phyloP scores from a whole-genome alignment of 1,284 basidiomycete species.

The Inonotus obliquus region DNA sequence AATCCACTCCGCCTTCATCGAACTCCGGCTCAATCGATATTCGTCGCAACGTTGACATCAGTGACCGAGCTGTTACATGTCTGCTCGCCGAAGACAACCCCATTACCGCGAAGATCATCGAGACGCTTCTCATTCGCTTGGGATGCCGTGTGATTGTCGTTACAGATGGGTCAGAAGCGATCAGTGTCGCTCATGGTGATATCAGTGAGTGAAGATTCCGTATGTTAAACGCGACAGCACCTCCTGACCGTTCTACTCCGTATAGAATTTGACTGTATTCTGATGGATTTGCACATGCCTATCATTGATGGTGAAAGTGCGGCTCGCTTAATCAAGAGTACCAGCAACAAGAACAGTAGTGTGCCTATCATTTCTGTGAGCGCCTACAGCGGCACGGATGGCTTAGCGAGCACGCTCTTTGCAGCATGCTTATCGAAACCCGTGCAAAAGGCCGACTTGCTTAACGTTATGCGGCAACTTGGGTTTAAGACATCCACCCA shows the following conservation, averaged over 20 bases:
- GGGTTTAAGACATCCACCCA: slow-evolving; percentile 87
- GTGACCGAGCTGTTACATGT: slow-evolving; percentile 82
- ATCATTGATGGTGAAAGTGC: slow-evolving; percentile 93
- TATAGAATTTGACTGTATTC: slow-evolving; percentile 81
- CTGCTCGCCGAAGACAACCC: slow-evolving; percentile 97
- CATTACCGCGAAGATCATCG: slow-evolving; percentile 93
- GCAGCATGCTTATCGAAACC: slow-evolving; percentile 85
- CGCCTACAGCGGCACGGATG: slow-evolving; percentile 70
- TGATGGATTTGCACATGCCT: slow-evolving; percentile 90
- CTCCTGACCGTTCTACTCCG: slow-evolving; percentile 6
- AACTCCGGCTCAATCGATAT: slow-evolving; percentile 76
- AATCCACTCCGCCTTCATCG: slow-evolving; percentile 61
- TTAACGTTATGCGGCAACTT: slow-evolving; percentile 75
- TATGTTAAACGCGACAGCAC: background rate
- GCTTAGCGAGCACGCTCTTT: slow-evolving; percentile 70
- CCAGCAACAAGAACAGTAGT: slow-evolving; percentile 85
- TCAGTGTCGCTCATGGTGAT: slow-evolving; percentile 95
- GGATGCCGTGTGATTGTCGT: slow-evolving; percentile 94
- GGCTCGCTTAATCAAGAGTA: slow-evolving; percentile 90
- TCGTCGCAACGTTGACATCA: slow-evolving; percentile 63
- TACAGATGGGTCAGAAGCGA: slow-evolving; percentile 92
- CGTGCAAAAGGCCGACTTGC: slow-evolving; percentile 78
- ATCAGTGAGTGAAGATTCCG: slow-evolving; percentile 59
- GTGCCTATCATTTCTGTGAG: slow-evolving; percentile 93
- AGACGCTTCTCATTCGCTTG: slow-evolving; percentile 86